Base-by-base conservation (phyloP, 768 basidiomycete genomes). In the Lentinula sp. region DNA sequence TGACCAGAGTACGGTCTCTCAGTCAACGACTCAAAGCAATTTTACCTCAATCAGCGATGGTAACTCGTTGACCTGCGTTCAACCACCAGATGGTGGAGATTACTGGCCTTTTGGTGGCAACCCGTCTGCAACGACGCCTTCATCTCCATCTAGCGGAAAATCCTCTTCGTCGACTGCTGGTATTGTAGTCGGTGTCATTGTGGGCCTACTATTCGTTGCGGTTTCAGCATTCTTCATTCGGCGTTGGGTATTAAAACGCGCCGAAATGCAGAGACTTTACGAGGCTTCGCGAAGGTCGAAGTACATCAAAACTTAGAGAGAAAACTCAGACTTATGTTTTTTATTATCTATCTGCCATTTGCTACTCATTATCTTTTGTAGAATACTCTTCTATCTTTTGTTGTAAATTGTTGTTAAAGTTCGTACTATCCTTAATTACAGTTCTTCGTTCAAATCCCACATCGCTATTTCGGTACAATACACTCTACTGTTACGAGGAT, bases 41-140 rank as follows among this genome's bases (percentile, higher is more conserved):
- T 89, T 91, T 62, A 67, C 75, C 64, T 63, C 70, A 15, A 78
- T 88, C 28, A 67, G 72, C 13, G 78, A 86, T 67, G 86, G 79
- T 9, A 76, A 87, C 63, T 77, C 77, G 33, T 70, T 91, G 42
- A 88, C 81, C 4, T 91, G 90, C 64, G 81, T 91, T 57, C 64
- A 82, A 12, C 87, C 89, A 33, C 88, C 89, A 1, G 71, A 76
- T 39, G 85, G 83, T 33, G 88, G 88, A 12, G 79, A 84, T 69
- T 88, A 79, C 66, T 91, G 90, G 90, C 90, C 90, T 0, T 87
- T 81, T 61, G 86, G 84, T 15, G 76, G 76, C 1, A 81, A 82
- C 57, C 85, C 84, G 6, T 72, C 67, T 33, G 67, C 67, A 39
- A 70, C 65, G 13, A 68, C 69, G 32, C 64, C 71, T 1, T 48